Conservation (phyloP, 2,329 filamentous ascomycete genomes). For the Ramularia endophylla region DNA sequence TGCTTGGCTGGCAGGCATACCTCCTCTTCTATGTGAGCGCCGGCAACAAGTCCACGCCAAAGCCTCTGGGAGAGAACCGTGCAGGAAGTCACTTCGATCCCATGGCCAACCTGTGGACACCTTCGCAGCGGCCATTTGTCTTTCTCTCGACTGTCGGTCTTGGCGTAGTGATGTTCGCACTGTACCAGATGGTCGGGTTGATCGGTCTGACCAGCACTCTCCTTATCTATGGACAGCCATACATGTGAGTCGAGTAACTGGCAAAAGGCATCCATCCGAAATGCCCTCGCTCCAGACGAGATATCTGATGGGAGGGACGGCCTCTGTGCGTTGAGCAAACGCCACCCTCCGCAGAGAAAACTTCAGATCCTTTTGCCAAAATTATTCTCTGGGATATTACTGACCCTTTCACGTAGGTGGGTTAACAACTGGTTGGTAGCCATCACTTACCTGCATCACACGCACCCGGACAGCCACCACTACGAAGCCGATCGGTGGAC, state of each 20-base stretch:
- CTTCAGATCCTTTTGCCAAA: too few species aligned
- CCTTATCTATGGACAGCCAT: constrained; percentile 51
- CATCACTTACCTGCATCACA: constrained; percentile 72
- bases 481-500: constrained; percentile 56
- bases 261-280: too few species aligned
- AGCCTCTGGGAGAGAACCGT: constrained; percentile 37
- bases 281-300: too few species aligned
- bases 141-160: constrained; percentile 57
- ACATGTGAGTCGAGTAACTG: too few species aligned
- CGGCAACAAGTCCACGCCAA: constrained; percentile 9
- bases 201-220: constrained; percentile 5
- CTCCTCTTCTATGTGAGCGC: constrained; percentile 23
- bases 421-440: constrained; percentile 70
- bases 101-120: constrained; percentile 51
- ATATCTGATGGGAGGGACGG: too few species aligned
- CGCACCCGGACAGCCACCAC: constrained; percentile 52
- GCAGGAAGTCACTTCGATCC: constrained; percentile 58
- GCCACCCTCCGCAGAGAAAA: too few species aligned
- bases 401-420: too few species aligned
- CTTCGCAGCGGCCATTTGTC: constrained; percentile 43
- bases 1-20: constrained; percentile 27
- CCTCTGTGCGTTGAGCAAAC: too few species aligned
- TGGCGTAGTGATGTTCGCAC: constrained; percentile 42
- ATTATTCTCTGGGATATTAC: too few species aligned
- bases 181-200: constrained; percentile 42